Percentiles rank a stretch among this genome's conserved stretches.
Conservation (phyloP, 208 protist genomes). For the Trypanosoma scelopori region DNA sequence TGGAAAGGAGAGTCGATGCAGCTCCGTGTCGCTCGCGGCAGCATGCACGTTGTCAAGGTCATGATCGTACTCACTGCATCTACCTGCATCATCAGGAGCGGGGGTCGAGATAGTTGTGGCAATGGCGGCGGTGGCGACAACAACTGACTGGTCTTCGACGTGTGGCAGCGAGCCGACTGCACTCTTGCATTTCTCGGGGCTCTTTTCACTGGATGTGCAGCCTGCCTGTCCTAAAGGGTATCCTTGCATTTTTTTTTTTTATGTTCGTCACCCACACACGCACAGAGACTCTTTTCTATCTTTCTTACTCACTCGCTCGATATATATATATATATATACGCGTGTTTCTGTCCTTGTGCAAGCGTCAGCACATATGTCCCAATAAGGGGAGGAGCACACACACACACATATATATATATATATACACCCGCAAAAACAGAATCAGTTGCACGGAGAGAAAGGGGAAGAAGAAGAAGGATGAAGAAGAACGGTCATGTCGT, state of each 20-base stretch:
- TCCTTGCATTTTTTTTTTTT: neutral
- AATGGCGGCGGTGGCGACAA: no score
- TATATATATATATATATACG: neutral
- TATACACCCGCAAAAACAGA: neutral
- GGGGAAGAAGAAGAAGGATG: constrained; percentile 7
- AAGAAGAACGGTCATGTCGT: neutral
- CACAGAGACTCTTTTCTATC: no score
- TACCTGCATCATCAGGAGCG: neutral
- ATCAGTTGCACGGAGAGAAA: neutral
- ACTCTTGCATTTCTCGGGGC: no score
- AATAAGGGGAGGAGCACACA: no score
- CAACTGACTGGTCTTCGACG: no score
- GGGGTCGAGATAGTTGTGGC: no score
- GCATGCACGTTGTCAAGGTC: neutral
- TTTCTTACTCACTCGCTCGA: no score
- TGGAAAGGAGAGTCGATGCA: neutral
- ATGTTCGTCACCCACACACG: neutral
- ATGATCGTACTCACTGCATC: neutral
- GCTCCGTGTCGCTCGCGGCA: neutral
- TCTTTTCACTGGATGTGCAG: neutral
- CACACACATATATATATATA: neutral
- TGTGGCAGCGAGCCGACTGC: no score
- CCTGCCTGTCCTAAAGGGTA: neutral
- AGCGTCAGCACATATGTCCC: no score
- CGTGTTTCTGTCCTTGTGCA: no score